Evolutionary conservation across 352 stramenopile species (phyloP).

Genomic region (Thalassiosira mediterranea): DNA sequence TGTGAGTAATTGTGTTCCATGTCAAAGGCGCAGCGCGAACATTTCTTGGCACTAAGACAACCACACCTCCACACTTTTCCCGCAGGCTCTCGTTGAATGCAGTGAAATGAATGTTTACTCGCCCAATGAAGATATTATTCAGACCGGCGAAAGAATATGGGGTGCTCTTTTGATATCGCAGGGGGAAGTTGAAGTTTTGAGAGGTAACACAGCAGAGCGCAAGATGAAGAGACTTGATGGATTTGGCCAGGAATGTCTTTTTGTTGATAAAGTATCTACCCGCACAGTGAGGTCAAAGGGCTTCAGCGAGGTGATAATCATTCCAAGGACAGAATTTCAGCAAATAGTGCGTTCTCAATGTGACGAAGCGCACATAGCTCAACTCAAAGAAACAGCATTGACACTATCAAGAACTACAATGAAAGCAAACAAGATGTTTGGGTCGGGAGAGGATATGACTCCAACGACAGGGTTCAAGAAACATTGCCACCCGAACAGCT

Average conservation of each 20-base stretch:
- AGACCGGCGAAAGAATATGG: constrained; percentile 49
- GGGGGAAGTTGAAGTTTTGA: constrained; percentile 64
- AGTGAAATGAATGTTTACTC: constrained; percentile 62
- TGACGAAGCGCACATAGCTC: constrained; percentile 49
- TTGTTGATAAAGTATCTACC: constrained; percentile 47
- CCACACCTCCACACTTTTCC: too few relatives aligned
- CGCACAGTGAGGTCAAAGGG: constrained; percentile 53
- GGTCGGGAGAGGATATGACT: constrained; percentile 49
- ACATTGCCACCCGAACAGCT: constrained; percentile 56
- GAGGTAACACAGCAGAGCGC: constrained; percentile 44
- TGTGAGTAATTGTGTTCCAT: constrained; percentile 13
- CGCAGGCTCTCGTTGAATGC: constrained; percentile 40
- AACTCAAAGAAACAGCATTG: constrained; percentile 49
- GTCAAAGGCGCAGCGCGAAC: neutral
- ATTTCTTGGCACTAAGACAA: too few relatives aligned
- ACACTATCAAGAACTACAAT: constrained; percentile 35
- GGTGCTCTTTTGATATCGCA: constrained; percentile 56
- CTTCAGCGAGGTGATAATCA: constrained; percentile 60
- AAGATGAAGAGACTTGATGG: constrained; percentile 62
- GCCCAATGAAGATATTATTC: constrained; percentile 65
- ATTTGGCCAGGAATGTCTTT: constrained; percentile 59
- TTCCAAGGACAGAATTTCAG: constrained; percentile 55
- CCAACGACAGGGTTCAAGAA: constrained; percentile 41
- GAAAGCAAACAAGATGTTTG: constrained; percentile 70
- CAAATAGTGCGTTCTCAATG: constrained; percentile 60